Evolutionary conservation across 176 grass and related monocot species (phyloP), one percentile per base, ranked within the genome.

Genomic region (Puya raimondii): DNA sequence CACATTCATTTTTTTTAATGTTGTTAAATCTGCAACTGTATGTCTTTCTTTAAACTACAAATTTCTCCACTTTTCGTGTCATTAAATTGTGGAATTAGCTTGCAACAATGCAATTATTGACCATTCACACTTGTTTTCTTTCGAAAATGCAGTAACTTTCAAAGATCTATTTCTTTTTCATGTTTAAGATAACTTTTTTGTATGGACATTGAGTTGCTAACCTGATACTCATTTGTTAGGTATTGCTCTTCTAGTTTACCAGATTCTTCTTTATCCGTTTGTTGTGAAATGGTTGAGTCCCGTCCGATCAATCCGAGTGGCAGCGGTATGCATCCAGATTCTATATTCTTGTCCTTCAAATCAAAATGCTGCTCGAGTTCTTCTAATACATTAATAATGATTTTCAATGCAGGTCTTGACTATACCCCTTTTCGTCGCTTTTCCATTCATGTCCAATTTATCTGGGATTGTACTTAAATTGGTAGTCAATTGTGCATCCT

Each of bases 361-460:
- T 48, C 59, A 58, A 49, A 76, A 64, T 9, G n/a, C 22, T 10
- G 12, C 48, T 53, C 33, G 10, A n/a, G 23, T 33, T 4, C 53
- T 77, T 58, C 14, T 12, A 57, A 68, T 14, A 69, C 49, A 54
- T 12, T 8, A 20, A 68, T 69, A 13, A 68, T 69, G 13, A 10
- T 77, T 69, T 78, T 48, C 56, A 81, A 12, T 79, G 79, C 86
- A 97, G 89, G 64, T 85, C 67, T 79, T 97, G 64, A 76, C 81
- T 47, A 64, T 97, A 47, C 89, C 84, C 14, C 76, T 96, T 79
- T 86, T 96, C 81, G 81, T 76, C 10, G 82, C 81, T 66, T 97
- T 83, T 70, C 81, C 93, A 22, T 97, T 85, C 63, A 85, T 97
- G 82, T 76, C 93, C 48, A 66, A 83, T 50, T 61, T 97, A 66